A percentile compares a stretch with the other conserved stretches of the same genome.
Evolutionary conservation across 1,139 yeast genomes (phyloP).

Genomic region (Kurtzmaniella quercitrusa): DNA sequence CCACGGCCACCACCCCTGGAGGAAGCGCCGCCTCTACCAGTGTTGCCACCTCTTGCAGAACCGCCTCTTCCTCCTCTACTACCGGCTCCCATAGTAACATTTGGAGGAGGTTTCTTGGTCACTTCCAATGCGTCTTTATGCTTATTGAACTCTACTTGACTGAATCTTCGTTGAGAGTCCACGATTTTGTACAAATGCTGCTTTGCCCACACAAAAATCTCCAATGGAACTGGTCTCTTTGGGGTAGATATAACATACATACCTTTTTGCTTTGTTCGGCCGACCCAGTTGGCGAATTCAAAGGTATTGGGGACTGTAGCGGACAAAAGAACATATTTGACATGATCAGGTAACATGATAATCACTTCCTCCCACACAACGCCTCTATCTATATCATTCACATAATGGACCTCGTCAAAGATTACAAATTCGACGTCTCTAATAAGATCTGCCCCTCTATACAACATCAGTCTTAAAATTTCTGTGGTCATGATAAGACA

Average conservation of each 20-base stretch:
- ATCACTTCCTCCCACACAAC: conserved; percentile 99
- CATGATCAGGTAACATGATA: conserved; percentile 93
- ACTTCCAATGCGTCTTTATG: conserved; percentile 52
- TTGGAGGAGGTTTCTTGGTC: conserved; percentile 28
- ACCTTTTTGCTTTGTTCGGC: conserved; percentile 92
- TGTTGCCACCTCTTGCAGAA: conserved; percentile 38
- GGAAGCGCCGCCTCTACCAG: conserved; percentile 22
- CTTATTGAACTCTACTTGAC: conserved; percentile 57
- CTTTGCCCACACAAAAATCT: conserved; percentile 78
- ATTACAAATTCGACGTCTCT: conserved; percentile 97
- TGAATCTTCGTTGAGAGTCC: conserved; percentile 66
- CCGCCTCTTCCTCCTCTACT: conserved; percentile 46
- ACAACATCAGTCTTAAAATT: conserved; percentile 89
- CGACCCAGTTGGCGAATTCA: conserved; percentile 98
- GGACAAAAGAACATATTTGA: conserved; percentile 79
- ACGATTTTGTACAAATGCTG: conserved; percentile 65
- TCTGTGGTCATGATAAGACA: conserved; percentile 98
- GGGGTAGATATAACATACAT: conserved; percentile 95
- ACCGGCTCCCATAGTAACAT: conserved; percentile 37
- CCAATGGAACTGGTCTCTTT: conserved; percentile 93
- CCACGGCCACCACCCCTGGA: conserved; percentile 15
- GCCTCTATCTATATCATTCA: conserved; percentile 94
- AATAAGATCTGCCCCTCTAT: conserved; percentile 92
- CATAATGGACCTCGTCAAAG: conserved; percentile 96
- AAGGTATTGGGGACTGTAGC: conserved; percentile 97